Evolutionary conservation across 805 yeast species (phyloP).

Genomic region (Myxozyma monticola): DNA sequence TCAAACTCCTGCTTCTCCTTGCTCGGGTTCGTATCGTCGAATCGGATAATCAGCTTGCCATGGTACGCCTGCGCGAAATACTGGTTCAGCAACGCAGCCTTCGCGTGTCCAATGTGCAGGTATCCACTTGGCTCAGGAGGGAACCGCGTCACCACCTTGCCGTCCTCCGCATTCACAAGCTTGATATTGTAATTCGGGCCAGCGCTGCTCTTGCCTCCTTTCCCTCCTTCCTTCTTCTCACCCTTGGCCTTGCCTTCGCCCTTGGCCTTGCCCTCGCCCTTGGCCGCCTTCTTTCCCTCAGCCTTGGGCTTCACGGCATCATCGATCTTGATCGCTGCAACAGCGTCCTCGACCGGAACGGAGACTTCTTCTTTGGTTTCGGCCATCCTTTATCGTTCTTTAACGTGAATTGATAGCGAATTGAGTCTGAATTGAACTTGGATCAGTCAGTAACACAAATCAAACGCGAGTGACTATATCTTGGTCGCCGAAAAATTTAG

Average conservation of each 20-base stretch:
- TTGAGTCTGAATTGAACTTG: too few species aligned
- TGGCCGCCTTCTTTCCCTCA: constrained; percentile 5
- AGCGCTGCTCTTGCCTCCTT: constrained; percentile 65
- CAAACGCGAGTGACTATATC: too few species aligned
- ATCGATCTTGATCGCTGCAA: constrained; percentile 1
- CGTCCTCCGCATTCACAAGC: constrained; percentile 85
- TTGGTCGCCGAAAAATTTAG: too few species aligned
- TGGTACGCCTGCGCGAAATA: constrained; percentile 94
- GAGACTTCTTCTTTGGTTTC: constrained; percentile 7
- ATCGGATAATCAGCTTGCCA: constrained; percentile 94
- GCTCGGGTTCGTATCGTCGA: constrained; percentile 97
- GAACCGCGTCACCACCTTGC: constrained; percentile 97
- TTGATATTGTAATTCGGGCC: constrained; percentile 95
- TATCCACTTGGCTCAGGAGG: constrained; percentile 99
- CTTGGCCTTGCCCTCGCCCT: constrained; percentile 16
- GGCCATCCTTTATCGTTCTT: too few species aligned
- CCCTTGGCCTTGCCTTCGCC: constrained; percentile 6
- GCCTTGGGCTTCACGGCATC: constrained; percentile 4
- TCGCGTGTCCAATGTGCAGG: constrained; percentile 98
- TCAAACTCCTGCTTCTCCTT: constrained; percentile 95
- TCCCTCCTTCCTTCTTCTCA: constrained; percentile 15
- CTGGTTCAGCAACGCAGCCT: constrained; percentile 95
- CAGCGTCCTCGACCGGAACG: constrained; percentile 7
- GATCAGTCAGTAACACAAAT: too few species aligned
- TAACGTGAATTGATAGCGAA: too few species aligned